These are phyloP conservation scores for Pilaira anomala DNA, from an alignment of 192 early-diverging fungal species.

Conservation along the genomic window DNA sequence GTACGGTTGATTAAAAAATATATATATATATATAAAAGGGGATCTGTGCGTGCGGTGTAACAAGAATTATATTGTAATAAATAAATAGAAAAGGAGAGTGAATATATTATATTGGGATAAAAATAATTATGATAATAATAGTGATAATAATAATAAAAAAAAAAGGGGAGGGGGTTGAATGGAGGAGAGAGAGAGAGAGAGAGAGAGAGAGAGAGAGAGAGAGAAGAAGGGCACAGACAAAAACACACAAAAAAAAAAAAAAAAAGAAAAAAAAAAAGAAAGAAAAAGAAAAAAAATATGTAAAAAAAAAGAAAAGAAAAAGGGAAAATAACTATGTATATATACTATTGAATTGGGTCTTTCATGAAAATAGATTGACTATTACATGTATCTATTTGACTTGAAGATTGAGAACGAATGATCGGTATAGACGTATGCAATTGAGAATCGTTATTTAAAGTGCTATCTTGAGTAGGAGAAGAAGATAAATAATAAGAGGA, in stretches of 20 bases:
- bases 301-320: not conserved
- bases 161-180: no score
- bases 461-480: not conserved
- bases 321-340: not conserved
- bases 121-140: no score
- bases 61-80: no score
- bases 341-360: not conserved
- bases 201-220: not conserved
- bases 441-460: not conserved
- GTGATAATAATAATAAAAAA: no score
- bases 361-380: not conserved
- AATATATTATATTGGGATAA: no score
- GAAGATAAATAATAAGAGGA: not conserved
- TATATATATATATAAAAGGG: no score
- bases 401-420: conserved; percentile 6
- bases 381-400: conserved; percentile 1
- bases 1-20: no score
- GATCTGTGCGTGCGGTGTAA: no score
- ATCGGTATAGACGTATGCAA: not conserved
- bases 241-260: conserved; percentile 15
- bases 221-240: no score
- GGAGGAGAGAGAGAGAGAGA: not conserved
- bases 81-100: no score
- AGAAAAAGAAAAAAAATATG: not conserved
- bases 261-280: not conserved